Evolutionary conservation across 2,329 filamentous ascomycete genomes (phyloP).

Genomic region (Fusarium sp.): DNA sequence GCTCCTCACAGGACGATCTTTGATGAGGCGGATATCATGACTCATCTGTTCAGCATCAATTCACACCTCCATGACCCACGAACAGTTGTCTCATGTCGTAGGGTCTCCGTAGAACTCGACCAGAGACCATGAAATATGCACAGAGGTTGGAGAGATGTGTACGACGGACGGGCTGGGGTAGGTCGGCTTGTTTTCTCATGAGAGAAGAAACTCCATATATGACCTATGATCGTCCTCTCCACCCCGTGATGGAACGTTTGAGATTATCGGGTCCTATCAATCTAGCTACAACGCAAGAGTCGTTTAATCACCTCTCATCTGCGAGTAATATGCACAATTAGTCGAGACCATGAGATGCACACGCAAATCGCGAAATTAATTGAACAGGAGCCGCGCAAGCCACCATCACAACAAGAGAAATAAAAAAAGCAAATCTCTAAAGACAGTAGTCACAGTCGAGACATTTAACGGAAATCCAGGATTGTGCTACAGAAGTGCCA

Average conservation of each 20-base stretch:
- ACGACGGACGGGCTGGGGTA: constrained; percentile 6
- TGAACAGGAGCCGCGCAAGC: constrained; percentile 23
- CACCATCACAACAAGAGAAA: constrained; percentile 10
- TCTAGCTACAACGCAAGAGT: constrained; percentile 17
- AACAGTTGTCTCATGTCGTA: constrained; percentile 15
- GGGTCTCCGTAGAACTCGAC: constrained; percentile 1
- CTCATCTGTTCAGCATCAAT: not conserved
- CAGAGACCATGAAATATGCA: not conserved
- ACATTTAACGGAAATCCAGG: not conserved
- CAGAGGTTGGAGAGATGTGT: constrained; percentile 9
- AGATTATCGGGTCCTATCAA: constrained; percentile 14
- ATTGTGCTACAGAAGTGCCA: no score
- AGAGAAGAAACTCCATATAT: constrained; percentile 25
- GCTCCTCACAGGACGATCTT: constrained; percentile 9
- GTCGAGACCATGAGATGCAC: not conserved
- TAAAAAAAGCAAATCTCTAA: constrained; percentile 1
- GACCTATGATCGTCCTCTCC: constrained; percentile 6
- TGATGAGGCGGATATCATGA: not conserved
- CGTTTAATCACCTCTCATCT: constrained; percentile 35
- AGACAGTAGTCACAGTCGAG: constrained; percentile 3
- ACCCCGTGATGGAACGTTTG: constrained; percentile 16
- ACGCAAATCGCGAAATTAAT: constrained; percentile 19
- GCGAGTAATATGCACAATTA: constrained; percentile 25
- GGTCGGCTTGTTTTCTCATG: constrained; percentile 38
- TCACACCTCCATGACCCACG: constrained; percentile 2